Evolutionary conservation across 1,284 basidiomycete species (phyloP).

Genomic region (Ustilago sp.): DNA sequence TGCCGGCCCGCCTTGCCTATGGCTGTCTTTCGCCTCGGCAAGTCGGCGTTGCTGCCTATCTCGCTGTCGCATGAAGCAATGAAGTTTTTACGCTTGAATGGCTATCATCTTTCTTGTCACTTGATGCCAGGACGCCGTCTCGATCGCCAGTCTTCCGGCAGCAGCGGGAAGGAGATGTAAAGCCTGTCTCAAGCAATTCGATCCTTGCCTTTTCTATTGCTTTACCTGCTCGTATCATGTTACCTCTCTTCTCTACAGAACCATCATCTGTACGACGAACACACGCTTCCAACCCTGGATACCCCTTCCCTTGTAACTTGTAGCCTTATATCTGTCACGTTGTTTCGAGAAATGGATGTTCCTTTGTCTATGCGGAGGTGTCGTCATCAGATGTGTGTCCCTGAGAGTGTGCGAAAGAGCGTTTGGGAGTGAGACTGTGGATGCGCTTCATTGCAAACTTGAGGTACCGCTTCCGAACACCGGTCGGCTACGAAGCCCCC

Average conservation of each 20-base stretch:
- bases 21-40: background rate
- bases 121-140: background rate
- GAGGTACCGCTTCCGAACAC: no score
- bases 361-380: no score
- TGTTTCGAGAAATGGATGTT: slow-evolving; percentile 2
- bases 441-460: no score
- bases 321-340: slow-evolving; percentile 2
- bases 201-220: background rate
- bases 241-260: no score
- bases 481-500: no score
- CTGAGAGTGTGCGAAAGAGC: no score
- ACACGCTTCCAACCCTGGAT: background rate
- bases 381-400: no score
- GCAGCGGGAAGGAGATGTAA: slow-evolving; percentile 43
- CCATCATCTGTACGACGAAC: background rate
- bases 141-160: slow-evolving; percentile 30
- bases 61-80: background rate
- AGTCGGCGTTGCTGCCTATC: background rate
- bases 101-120: background rate
- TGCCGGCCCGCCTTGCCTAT: background rate
- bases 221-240: background rate
- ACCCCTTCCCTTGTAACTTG: background rate
- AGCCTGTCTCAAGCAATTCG: background rate
- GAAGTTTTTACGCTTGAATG: background rate
- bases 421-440: no score